phyloP scores from a whole-genome alignment of 306 rosid genomes.

The Castanospermum australe region DNA sequence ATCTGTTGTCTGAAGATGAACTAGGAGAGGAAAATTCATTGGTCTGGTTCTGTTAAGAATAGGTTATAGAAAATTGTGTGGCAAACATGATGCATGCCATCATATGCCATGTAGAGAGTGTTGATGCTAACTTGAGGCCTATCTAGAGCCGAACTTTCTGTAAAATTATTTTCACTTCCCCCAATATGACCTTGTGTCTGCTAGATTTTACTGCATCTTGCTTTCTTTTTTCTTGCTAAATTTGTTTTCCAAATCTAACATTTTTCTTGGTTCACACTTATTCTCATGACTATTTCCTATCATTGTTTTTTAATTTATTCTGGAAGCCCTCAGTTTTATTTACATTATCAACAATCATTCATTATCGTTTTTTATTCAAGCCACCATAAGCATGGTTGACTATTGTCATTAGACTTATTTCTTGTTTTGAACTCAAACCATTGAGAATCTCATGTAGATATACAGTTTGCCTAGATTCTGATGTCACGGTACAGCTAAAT shows the following conservation, averaged over 20 bases:
- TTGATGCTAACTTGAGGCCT: neutral
- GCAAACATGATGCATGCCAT: neutral
- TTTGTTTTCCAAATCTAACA: neutral
- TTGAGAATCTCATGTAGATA: neutral
- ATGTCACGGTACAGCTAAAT: neutral
- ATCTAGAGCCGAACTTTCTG: neutral
- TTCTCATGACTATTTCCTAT: neutral
- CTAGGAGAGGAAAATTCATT: conserved; percentile 1
- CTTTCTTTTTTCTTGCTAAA: neutral
- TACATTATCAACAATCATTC: neutral
- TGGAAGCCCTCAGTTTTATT: neutral
- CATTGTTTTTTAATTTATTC: neutral
- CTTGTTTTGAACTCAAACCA: conserved; percentile 7
- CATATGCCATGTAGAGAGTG: neutral
- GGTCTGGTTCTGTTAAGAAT: neutral
- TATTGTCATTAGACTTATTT: conserved; percentile 11
- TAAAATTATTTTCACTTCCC: neutral
- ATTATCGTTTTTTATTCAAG: neutral
- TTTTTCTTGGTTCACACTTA: neutral
- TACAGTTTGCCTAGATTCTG: neutral
- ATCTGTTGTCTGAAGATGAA: neutral
- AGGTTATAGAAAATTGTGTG: neutral
- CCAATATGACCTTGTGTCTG: neutral
- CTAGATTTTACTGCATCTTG: neutral
- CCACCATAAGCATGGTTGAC: neutral